These are phyloP conservation scores for Colletotrichum sp. DNA, from an alignment of 2,329 filamentous ascomycete genomes.

Conservation along the genomic window DNA sequence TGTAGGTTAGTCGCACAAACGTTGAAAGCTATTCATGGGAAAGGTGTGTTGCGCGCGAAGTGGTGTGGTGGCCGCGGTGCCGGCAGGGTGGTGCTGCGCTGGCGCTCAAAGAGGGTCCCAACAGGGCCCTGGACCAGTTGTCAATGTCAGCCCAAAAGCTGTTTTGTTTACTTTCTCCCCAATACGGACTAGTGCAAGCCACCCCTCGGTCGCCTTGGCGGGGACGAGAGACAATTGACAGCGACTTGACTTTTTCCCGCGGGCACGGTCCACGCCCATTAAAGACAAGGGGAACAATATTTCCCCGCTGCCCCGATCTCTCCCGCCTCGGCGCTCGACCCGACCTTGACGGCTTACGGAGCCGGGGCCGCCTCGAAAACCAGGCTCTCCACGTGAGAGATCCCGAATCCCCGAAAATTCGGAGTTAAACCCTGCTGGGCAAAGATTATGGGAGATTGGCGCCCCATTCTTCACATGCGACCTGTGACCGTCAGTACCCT, in stretches of 20 bases:
- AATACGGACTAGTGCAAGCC: neutral
- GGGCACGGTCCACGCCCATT: neutral
- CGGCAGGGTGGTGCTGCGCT: neutral
- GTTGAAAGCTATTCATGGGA: constrained; percentile 11
- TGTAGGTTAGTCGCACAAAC: neutral
- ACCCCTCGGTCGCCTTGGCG: neutral
- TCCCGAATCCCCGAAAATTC: neutral
- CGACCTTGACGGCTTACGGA: neutral
- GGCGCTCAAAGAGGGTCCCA: neutral
- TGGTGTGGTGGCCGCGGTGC: constrained; percentile 6
- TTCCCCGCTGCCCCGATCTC: constrained; percentile 8
- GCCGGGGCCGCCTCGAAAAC: neutral
- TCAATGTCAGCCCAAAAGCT: neutral
- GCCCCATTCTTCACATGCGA: constrained; percentile 14
- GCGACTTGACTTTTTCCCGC: neutral
- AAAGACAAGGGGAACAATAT: constrained; percentile 16
- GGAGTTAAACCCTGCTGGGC: neutral
- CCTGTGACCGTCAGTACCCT: neutral
- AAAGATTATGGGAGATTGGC: neutral
- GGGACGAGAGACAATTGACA: neutral
- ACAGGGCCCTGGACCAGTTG: constrained; percentile 4
- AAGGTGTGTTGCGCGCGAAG: constrained; percentile 9
- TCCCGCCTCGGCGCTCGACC: neutral
- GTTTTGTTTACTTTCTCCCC: constrained; percentile 21
- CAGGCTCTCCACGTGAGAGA: neutral